These are phyloP conservation scores for Taxawa tesnikishii DNA, from an alignment of 2,329 filamentous ascomycete species.

Conservation along the genomic window DNA sequence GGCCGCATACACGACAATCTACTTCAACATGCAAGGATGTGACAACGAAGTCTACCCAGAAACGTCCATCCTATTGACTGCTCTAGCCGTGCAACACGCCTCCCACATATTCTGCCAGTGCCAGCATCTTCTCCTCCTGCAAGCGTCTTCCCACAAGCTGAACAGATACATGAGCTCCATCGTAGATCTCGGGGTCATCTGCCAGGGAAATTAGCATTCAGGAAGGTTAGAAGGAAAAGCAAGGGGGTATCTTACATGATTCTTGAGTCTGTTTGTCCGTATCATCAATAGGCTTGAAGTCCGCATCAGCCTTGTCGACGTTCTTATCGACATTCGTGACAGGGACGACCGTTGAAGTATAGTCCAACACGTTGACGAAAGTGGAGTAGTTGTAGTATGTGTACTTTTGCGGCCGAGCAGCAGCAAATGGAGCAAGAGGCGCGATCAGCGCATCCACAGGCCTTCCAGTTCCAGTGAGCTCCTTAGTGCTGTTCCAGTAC, in stretches of 20 bases:
- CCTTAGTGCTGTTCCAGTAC: constrained; percentile 48
- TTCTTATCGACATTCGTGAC: constrained; percentile 41
- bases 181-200: constrained; percentile 23
- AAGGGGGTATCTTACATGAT: constrained; percentile 23
- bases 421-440: constrained; percentile 38
- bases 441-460: constrained; percentile 43
- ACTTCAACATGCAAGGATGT: too few species aligned
- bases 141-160: constrained; percentile 20
- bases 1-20: too few species aligned
- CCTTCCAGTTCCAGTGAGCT: constrained; percentile 32
- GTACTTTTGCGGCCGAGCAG: constrained; percentile 35
- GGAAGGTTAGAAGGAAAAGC: too few species aligned
- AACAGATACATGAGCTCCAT: constrained; percentile 20
- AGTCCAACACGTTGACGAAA: constrained; percentile 44
- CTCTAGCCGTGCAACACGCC: constrained; percentile 3
- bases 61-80: background rate
- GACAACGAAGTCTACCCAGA: too few species aligned
- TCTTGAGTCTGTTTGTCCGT: constrained; percentile 26
- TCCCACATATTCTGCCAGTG: constrained; percentile 17
- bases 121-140: constrained; percentile 24
- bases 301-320: constrained; percentile 30
- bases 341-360: constrained; percentile 41
- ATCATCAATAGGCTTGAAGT: constrained; percentile 20
- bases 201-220: too few species aligned
- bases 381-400: constrained; percentile 32